Conservation (phyloP, 345 rosid species). For the Eucalyptus tenuipes region DNA sequence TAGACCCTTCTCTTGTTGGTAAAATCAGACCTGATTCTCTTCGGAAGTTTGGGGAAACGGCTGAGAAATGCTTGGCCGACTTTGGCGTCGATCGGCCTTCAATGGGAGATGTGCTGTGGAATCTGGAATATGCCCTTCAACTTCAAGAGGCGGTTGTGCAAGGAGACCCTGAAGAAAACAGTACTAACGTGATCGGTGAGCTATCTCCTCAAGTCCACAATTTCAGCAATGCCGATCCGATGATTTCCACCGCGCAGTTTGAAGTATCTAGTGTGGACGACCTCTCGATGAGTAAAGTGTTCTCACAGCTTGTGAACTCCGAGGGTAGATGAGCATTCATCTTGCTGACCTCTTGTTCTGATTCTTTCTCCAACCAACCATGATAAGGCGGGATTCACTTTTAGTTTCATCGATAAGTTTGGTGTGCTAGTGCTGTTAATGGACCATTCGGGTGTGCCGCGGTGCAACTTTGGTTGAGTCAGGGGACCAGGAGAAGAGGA, state of each 20-base stretch:
- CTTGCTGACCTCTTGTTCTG: neutral
- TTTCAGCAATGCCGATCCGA: slow-evolving; percentile 27
- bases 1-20: slow-evolving; percentile 49
- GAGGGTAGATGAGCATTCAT: slow-evolving; percentile 42
- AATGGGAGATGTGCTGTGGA: slow-evolving; percentile 91
- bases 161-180: slow-evolving; percentile 57
- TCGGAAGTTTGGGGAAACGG: slow-evolving; percentile 75
- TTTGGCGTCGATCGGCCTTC: slow-evolving; percentile 75
- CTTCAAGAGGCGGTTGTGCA: slow-evolving; percentile 53
- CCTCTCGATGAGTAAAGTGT: slow-evolving; percentile 63
- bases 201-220: slow-evolving; percentile 43
- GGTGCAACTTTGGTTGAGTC: neutral
- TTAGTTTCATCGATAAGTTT: neutral
- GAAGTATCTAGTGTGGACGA: slow-evolving; percentile 35
- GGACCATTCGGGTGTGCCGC: neutral
- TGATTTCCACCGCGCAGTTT: slow-evolving; percentile 14
- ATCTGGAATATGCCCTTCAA: slow-evolving; percentile 79
- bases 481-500: neutral
- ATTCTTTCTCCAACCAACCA: neutral
- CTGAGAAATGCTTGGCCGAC: slow-evolving; percentile 85
- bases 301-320: slow-evolving; percentile 79
- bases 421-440: neutral
- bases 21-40: slow-evolving; percentile 62
- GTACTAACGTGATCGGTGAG: slow-evolving; percentile 63
- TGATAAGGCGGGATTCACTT: neutral